Percentiles rank a stretch among this genome's conserved stretches.
These are phyloP conservation scores for Escallonia rubra DNA, from an alignment of 129 eudicot species.

Conservation along the genomic window DNA sequence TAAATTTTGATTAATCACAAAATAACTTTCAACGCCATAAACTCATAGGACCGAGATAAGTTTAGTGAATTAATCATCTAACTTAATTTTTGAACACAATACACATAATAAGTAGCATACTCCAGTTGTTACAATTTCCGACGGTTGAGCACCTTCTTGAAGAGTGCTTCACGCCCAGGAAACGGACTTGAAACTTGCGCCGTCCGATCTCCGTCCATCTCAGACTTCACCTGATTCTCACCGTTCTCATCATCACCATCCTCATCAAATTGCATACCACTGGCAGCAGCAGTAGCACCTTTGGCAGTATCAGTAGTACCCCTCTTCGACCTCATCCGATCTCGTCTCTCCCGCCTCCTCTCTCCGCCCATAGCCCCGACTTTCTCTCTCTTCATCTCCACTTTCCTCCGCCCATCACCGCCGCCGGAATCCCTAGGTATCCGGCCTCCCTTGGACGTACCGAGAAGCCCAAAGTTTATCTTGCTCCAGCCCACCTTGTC, in stretches of 20 bases:
- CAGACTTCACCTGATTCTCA: neutral
- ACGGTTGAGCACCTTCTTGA: conserved; percentile 29
- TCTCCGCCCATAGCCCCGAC: conserved; percentile 7
- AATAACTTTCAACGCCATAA: too few relatives aligned
- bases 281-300: neutral
- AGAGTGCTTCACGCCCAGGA: conserved; percentile 54
- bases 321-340: conserved; percentile 33
- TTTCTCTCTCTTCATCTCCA: neutral
- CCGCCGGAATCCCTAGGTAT: conserved; percentile 35
- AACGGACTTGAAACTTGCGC: conserved; percentile 24
- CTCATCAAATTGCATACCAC: neutral
- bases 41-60: too few relatives aligned
- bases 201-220: neutral
- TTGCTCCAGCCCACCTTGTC: conserved; percentile 57
- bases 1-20: too few relatives aligned
- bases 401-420: neutral
- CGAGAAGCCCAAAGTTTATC: conserved; percentile 54
- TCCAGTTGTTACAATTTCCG: neutral
- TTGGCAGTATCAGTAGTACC: neutral
- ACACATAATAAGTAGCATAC: too few relatives aligned
- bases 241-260: neutral
- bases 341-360: conserved; percentile 51
- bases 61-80: too few relatives aligned
- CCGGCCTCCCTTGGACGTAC: conserved; percentile 60
- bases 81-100: too few relatives aligned